Percentiles rank a stretch among this genome's conserved stretches.
These are phyloP conservation scores for Lactarius psammicola DNA, from an alignment of 768 basidiomycete genomes.

Conservation along the genomic window DNA sequence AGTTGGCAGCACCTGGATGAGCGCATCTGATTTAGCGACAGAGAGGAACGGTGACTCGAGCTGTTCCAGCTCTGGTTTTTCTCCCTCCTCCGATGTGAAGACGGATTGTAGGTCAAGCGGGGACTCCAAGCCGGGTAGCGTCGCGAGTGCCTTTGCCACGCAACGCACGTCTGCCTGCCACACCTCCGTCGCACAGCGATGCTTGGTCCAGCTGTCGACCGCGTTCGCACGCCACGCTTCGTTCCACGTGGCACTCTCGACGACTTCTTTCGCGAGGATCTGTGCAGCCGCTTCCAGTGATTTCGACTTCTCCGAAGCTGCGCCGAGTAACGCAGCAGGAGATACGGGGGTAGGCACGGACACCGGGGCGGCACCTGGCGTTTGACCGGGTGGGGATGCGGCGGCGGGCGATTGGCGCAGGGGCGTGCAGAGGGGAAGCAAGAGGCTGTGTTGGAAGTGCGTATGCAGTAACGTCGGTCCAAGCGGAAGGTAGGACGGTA, in stretches of 20 bases:
- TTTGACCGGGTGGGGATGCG: constrained; percentile 43
- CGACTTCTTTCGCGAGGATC: constrained; percentile 62
- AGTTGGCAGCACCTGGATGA: constrained; percentile 67
- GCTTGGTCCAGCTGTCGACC: constrained; percentile 28
- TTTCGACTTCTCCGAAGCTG: constrained; percentile 61
- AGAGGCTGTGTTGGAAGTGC: constrained; percentile 59
- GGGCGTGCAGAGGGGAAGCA: constrained; percentile 62
- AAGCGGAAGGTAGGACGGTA: constrained; percentile 65
- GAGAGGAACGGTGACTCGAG: constrained; percentile 59
- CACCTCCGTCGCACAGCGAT: constrained; percentile 38
- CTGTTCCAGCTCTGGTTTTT: constrained; percentile 30
- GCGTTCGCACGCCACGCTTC: constrained; percentile 56
- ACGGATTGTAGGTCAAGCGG: constrained; percentile 46
- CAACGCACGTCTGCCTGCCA: constrained; percentile 59
- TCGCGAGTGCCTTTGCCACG: constrained; percentile 44
- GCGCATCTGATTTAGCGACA: constrained; percentile 62
- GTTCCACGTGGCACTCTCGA: constrained; percentile 71
- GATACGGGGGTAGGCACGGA: constrained; percentile 85
- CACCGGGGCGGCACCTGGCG: constrained; percentile 40
- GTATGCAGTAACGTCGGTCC: constrained; percentile 68
- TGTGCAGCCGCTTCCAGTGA: constrained; percentile 65
- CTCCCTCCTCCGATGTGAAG: constrained; percentile 34
- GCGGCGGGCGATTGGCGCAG: constrained; percentile 58
- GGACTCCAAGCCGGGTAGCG: constrained; percentile 40
- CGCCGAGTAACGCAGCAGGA: constrained; percentile 67